Conservation (phyloP, 768 basidiomycete genomes). For the Hericium rajendrae region DNA sequence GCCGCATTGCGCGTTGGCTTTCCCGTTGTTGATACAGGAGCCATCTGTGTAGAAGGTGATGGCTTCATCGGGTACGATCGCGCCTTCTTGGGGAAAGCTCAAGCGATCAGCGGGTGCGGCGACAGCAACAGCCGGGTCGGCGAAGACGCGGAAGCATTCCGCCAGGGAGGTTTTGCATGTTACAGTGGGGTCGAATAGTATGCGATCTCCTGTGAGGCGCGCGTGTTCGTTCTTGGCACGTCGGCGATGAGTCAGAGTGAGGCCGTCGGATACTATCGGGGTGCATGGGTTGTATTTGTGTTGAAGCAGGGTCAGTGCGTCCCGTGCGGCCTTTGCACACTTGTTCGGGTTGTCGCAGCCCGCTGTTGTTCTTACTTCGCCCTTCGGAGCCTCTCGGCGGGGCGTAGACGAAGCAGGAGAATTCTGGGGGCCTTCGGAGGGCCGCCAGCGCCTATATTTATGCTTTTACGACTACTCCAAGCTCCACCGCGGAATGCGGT, state of each 20-base stretch:
- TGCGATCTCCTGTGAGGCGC: neutral
- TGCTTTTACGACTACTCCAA: no score
- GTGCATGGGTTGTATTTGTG: neutral
- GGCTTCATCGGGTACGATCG: neutral
- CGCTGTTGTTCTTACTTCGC: neutral
- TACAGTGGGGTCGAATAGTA: conserved; percentile 3
- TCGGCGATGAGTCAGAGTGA: conserved; percentile 1
- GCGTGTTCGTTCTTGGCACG: neutral
- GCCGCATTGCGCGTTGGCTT: conserved; percentile 13
- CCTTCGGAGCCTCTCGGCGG: neutral
- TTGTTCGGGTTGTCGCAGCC: neutral
- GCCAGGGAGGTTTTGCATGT: neutral
- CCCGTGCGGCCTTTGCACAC: neutral
- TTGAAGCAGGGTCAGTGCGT: neutral
- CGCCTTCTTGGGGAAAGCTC: neutral
- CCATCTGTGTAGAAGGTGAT: conserved; percentile 20
- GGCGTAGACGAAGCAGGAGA: neutral
- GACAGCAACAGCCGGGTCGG: neutral
- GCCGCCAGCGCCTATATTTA: no score
- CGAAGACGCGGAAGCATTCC: neutral
- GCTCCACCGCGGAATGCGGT: no score
- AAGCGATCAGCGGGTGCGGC: neutral
- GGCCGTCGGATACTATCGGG: neutral
- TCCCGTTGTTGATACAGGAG: conserved; percentile 6
- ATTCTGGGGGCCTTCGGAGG: no score